These are phyloP conservation scores for Pseudogymnoascus destructans DNA, from an alignment of 2,329 filamentous ascomycete genomes.

Conservation along the genomic window DNA sequence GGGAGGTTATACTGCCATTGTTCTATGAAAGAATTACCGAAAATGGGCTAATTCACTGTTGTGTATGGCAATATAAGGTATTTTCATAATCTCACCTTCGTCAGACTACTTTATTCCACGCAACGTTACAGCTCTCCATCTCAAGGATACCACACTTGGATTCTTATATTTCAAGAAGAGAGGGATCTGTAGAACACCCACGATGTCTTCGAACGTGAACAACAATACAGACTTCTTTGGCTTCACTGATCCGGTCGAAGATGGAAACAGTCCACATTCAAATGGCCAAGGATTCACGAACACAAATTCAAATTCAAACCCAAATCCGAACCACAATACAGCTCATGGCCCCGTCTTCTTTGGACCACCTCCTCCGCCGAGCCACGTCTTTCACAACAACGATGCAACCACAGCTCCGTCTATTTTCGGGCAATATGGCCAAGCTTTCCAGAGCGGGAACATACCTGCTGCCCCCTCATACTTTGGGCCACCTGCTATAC, in stretches of 20 bases:
- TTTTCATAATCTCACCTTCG: neutral
- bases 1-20: neutral
- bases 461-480: neutral
- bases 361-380: neutral
- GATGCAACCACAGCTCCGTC: neutral
- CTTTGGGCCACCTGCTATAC: neutral
- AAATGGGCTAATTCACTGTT: neutral
- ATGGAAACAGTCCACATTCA: neutral
- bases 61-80: neutral
- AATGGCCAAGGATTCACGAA: neutral
- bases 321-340: neutral
- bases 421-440: neutral
- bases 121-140: neutral
- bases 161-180: neutral
- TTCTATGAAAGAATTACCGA: neutral
- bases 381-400: neutral
- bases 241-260: neutral
- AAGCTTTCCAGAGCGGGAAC: neutral
- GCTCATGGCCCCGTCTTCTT: neutral
- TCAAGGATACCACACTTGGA: neutral
- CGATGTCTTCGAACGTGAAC: neutral
- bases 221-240: neutral
- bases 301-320: neutral
- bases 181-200: neutral
- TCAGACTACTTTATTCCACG: neutral